Evolutionary conservation across 345 rosid genomes (phyloP), one percentile per base, ranked within the genome.

Genomic region (Syzygium oleosum): DNA sequence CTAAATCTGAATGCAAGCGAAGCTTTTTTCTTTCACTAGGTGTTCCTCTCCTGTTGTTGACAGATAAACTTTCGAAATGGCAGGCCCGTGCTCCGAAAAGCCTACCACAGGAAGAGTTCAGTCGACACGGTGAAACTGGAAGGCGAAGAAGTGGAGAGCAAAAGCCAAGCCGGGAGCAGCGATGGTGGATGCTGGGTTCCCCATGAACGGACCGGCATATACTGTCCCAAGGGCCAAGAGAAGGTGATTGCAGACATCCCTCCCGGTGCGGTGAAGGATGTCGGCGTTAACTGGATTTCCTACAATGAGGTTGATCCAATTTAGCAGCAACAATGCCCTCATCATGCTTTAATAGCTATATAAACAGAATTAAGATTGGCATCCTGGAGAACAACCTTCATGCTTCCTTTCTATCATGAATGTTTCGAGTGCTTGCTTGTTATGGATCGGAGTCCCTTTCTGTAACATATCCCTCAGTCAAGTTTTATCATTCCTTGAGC

Each of bases 201-300:
- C 15, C 90, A 91, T 80, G 91, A 89, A 14, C 84, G 85, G 31
- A 88, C 92, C 43, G 93, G 93, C 17, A 91, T 93, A 61, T 93
- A 88, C 77, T 89, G 91, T 58, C 95, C 95, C 9, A 93, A 91
- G 87, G 95, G 93, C 11, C 93, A 91, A 61, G 95, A 91, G 89
- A 92, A 90, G 87, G 92, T 88, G 16, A 90, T 93, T 84, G 92
- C 91, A 38, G 91, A 88, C 86, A 87, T 92, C 79, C 91, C 93
- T 88, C 84, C 58, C 16, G 78, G 29, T 6, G 93, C 91, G 27
- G 91, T 65, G 11, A 91, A 86, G 86, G 91, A 93, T 56, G 19
- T 84, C n/a, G 86, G 53, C 38, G 43, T 59, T 80, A 86, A 88
- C 51, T 84, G 92, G 89, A 55, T 80, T 86, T 78, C 86, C 59